A percentile compares a stretch with the other conserved stretches of the same genome.
Evolutionary conservation across 805 yeast genomes (phyloP).

Genomic region (Blastobotrys terrestris): DNA sequence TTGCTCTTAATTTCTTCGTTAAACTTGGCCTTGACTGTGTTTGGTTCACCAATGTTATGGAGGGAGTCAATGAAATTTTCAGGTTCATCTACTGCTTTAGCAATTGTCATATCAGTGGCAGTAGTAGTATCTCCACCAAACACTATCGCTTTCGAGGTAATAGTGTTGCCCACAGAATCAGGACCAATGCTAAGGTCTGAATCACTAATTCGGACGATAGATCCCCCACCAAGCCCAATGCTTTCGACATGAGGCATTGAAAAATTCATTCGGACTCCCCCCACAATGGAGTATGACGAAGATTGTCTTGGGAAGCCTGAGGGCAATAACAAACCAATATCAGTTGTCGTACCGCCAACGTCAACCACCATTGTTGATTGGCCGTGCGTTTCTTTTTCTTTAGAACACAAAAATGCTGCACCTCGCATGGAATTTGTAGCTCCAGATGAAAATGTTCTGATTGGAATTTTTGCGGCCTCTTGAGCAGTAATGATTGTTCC

Average conservation of each 20-base stretch:
- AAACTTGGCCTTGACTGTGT: constrained; percentile 22
- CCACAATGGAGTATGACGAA: constrained; percentile 38
- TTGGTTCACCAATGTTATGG: constrained; percentile 3
- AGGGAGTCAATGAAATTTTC: constrained; percentile 8
- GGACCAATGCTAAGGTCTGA: constrained; percentile 36
- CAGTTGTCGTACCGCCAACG: constrained; percentile 48
- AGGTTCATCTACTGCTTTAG: constrained; percentile 13
- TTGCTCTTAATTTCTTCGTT: constrained; percentile 23
- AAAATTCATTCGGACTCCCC: constrained; percentile 45
- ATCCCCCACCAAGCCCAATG: constrained; percentile 48
- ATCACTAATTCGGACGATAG: constrained; percentile 29
- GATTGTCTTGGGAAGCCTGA: constrained; percentile 45
- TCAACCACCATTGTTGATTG: constrained; percentile 38
- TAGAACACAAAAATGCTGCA: constrained; percentile 38
- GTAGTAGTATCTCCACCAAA: constrained; percentile 41
- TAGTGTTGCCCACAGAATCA: constrained; percentile 42
- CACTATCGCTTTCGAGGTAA: constrained; percentile 30
- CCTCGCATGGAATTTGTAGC: constrained; percentile 31
- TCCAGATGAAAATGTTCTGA: constrained; percentile 44
- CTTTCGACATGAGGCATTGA: constrained; percentile 47
- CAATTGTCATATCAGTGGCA: constrained; percentile 36
- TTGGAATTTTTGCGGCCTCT: constrained; percentile 39
- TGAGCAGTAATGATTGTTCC: constrained; percentile 40
- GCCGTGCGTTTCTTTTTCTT: constrained; percentile 19
- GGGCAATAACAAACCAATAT: constrained; percentile 42